Base-by-base conservation (phyloP, 495 filamentous ascomycete genomes). In the Podospora pseudopauciseta region DNA sequence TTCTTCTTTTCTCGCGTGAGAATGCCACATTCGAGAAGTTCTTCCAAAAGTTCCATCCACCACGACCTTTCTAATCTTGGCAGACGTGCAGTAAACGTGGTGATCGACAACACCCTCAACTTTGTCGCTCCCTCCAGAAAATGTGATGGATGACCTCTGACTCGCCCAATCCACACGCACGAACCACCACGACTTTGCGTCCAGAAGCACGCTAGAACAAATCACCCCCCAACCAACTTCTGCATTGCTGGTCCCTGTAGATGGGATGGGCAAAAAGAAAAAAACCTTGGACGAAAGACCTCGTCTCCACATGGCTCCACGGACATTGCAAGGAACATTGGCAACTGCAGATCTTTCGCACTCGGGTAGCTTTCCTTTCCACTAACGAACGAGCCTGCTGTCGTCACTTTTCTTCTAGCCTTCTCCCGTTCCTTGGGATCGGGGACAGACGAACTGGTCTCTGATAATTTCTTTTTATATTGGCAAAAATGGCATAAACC, bases 211-310 rank as follows among this genome's bases (percentile, higher is more conserved):
- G 39, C 39, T 58, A 19, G 23, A 58, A 58, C 23, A 58, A 58
- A 26, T 20, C 13, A 23, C 7, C 55, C 13, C 16, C 54, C 16
- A 57, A 57, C 16, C 7, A 20, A 58, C 55, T 20, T 58, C 55
- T 58, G 23, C 55, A 58, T 18, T 56, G 5, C 55, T 58, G 55
- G 55, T 58, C 55, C 55, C 55, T 26, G n/a, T 15, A 58, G 55
- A 26, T 23, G 18, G 4, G 55, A 26, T 26, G 18, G 55, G 16
- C 23, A 9, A 58, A 58, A 58, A 32, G 7, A 9, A 58, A 58
- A 26, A 58, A 58, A 58, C 55, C 55, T 26, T 58, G 55, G n/a
- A 58, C n/a, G 23, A 58, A 58, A 58, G 18, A 58, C 55, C 55
- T 23, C 23, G 23, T 23, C 23, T 23, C 55, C 55, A 58, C 39